Evolutionary conservation across 441 rosid genomes (phyloP), one percentile per base, ranked within the genome.

Genomic region (Monsonia emarginata): DNA sequence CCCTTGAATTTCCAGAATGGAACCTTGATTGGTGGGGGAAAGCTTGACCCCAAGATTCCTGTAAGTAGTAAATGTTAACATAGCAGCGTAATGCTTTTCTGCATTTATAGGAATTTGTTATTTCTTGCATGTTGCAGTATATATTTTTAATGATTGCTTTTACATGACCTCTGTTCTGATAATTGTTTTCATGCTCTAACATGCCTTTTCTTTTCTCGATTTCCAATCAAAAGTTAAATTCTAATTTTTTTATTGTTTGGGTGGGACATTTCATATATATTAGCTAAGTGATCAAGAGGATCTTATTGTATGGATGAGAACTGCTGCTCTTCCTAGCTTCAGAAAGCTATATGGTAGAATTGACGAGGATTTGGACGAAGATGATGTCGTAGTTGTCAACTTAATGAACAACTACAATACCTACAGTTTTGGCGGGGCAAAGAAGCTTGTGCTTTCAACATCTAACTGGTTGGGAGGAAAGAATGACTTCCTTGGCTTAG

Each of bases 1-100:
- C 98, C 96, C 72, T 71, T 48, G 59, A 91, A 91, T 77, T 89
- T 89, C 79, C 96, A 89, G 78, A 91, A 89, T 58, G 95, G 91
- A 50, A 81, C 83, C 63, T 70, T 89, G 70, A 75, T 85, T 61
- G 98, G 91, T 69, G 96, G 98, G 62, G 93, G 88, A 52, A 81
- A 78, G 28, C 78, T 91, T 40, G 85, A 86, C 78, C 84, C 87
- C 22, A 73, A 36, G 2, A 66, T 85, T 63, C 91, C 96, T 7
- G 96, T 91, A 82, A 73, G 95, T 73, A 32, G 26, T 72, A 25
- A n/a, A 21, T 4, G 6, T 46, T 46, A 46, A 46, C 11, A 38
- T 38, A 38, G 3, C 7, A 31, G 42, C 11, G 1, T 6, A 31
- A 31, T 31, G 34, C 3, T 31, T 31, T 31, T 31, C 34, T 31